Evolutionary conservation across 352 stramenopile species (phyloP).

Genomic region (Halophytophthora batemanensis): DNA sequence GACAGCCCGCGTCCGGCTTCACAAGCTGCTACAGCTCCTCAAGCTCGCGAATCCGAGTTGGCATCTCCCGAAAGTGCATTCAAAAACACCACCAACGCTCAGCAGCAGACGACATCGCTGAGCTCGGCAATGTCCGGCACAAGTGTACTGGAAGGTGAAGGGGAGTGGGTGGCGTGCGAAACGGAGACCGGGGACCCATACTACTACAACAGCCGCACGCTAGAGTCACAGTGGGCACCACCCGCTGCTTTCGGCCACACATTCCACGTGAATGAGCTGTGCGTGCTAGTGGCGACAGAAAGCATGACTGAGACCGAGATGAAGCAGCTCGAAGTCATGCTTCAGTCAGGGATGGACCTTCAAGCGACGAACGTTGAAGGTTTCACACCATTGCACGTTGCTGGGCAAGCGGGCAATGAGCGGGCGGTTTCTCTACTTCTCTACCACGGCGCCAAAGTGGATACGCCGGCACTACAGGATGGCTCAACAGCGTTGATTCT

Average conservation of each 20-base stretch:
- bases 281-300: conserved; percentile 20
- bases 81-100: conserved; percentile 2
- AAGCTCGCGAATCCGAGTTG: background rate
- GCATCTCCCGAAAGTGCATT: background rate
- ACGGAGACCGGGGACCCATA: conserved; percentile 59
- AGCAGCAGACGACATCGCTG: background rate
- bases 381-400: conserved; percentile 47
- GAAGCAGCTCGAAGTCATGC: conserved; percentile 30
- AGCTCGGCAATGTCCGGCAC: background rate
- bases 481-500: conserved; percentile 41
- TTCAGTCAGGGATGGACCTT: conserved; percentile 33
- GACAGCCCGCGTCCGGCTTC: no score
- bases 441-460: conserved; percentile 43
- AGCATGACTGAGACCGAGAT: conserved; percentile 19
- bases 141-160: conserved; percentile 7
- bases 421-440: conserved; percentile 36
- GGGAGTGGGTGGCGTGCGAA: conserved; percentile 36
- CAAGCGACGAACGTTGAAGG: conserved; percentile 31
- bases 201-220: conserved; percentile 64
- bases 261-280: conserved; percentile 20
- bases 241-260: conserved; percentile 15
- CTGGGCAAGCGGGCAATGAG: conserved; percentile 46
- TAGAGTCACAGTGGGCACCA: conserved; percentile 61
- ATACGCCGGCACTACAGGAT: conserved; percentile 16
- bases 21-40: no score